Base-by-base conservation (phyloP, 768 basidiomycete genomes). In the Obba rivulosa region DNA sequence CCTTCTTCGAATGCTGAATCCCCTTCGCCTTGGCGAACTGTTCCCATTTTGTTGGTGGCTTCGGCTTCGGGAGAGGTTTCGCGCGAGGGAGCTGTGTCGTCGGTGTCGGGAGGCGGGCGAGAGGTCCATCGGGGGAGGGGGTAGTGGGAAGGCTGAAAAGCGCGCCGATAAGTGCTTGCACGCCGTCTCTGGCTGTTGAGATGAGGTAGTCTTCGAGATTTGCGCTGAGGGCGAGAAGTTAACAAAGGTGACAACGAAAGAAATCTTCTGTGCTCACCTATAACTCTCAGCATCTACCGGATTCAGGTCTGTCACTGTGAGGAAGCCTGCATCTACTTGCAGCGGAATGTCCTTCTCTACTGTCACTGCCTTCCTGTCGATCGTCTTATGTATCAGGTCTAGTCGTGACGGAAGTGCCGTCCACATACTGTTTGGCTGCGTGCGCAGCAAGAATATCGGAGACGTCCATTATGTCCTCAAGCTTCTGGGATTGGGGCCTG, bases 11-110 rank as follows among this genome's bases (percentile, higher is more conserved):
- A 59, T 96, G 81, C 60, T 81, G 80, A 60, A 98, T 98, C 34
- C 96, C 96, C 71, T 96, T 97, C 34, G 89, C 85, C 41, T 83
- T 81, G 4, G 95, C 95, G 61, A 98, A 99, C 48, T 80, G 75
- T 71, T 98, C 91, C 96, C 96, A 99, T 67, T 96, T 98, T 7
- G 95, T 98, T 28, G 77, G 81, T 8, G 86, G 85, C 68, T 95
- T 96, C 2, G 88, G 87, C 60, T 92, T 94, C 0, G 94, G 96
- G 2, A 98, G 73, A 0, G 89, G 91, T 64, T 99, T 98, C 24
- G 92, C 78, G 20, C 96, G 80, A 0, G 96, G 96, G 1, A 98
- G 78, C 41, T 74, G 71, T 22, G 86, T 89, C 1, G 75, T 79
- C 2, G 90, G 87, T 1, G 80, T 61, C 0, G 95, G 94, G 3